phyloP scores from a whole-genome alignment of 2,329 filamentous ascomycete species.

The Xylaria arbuscula region DNA sequence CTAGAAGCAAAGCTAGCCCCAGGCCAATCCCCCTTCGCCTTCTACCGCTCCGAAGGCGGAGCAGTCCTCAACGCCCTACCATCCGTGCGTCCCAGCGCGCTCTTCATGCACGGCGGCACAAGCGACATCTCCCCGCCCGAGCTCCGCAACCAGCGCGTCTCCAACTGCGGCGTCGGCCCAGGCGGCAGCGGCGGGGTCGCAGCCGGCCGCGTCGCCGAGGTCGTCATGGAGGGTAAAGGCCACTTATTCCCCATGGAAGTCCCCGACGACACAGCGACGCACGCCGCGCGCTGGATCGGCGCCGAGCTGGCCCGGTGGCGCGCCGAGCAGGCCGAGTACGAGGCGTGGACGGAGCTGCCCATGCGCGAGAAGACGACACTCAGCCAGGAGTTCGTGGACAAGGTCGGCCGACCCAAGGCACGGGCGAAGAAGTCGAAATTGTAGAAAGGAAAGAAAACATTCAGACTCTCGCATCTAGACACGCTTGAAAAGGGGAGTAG shows the following conservation, averaged over 20 bases:
- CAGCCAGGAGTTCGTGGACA: conserved; percentile 65
- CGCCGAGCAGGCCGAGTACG: conserved; percentile 66
- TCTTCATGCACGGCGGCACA: conserved; percentile 75
- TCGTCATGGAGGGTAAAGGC: conserved; percentile 72
- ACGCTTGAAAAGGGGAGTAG: neutral
- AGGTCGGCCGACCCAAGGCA: conserved; percentile 55
- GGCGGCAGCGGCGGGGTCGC: conserved; percentile 74
- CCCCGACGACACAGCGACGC: conserved; percentile 72
- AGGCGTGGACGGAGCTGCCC: conserved; percentile 64
- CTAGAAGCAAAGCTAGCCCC: conserved; percentile 51
- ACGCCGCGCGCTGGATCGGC: conserved; percentile 67
- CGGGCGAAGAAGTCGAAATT: conserved; percentile 41
- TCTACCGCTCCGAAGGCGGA: conserved; percentile 75
- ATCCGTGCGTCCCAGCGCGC: conserved; percentile 69
- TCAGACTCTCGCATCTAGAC: neutral
- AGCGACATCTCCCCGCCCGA: conserved; percentile 67
- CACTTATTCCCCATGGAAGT: conserved; percentile 89
- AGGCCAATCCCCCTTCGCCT: conserved; percentile 57
- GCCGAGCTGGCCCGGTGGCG: conserved; percentile 68
- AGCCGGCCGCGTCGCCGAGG: conserved; percentile 74
- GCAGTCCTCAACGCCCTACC: conserved; percentile 68
- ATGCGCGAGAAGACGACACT: conserved; percentile 66
- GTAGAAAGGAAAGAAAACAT: conserved; percentile 21
- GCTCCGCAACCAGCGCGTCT: conserved; percentile 68
- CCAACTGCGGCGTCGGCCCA: conserved; percentile 70